Base-by-base conservation (phyloP, 2,329 filamentous ascomycete genomes). In the Aspergillaceae sp. region DNA sequence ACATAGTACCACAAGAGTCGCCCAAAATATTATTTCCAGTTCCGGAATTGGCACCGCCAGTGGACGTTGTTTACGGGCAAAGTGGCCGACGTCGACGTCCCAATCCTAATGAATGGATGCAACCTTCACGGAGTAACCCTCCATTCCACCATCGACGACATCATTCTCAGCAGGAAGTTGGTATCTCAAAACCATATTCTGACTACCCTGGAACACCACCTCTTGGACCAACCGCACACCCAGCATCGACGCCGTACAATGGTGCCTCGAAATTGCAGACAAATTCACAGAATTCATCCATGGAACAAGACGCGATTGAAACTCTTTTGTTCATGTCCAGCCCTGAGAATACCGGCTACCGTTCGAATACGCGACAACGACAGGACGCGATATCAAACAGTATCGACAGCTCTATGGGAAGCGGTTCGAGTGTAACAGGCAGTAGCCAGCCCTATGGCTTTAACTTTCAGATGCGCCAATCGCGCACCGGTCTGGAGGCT, bases 261-360 rank as follows among this genome's bases (percentile, higher is more conserved):
- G 52, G 50, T 42, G 37, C 51, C 43, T 46, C 55, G 45, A 47
- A 62, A 54, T 45, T 61, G 51, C 57, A 64, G 41, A 68, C 65
- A 0, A 64, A 68, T 4, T 68, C 66, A 40, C 67, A 71, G 49
- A 72, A 64, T 43, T 67, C 68, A 10, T 62, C 66, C 1, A 73
- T 73, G 68, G 72, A 75, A 51, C 67, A 73, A 49, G 72, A 75
- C 48, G 72, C 72, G 7, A 72, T 74, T n/a, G 72, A 75, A 55
- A 73, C 71, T 0, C 55, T 74, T 7, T 55, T 74, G 6, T 74
- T 74, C 55, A 73, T 74, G 72, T 72, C 70, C 36, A 75, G 72
- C 45, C 72, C 72, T 1, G 70, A 67, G 30, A 71, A 73, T 45
- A 72, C 71, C 4, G 68, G 67, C 1, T 71, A 70, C 49, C 66